Conservation (phyloP, 352 stramenopile species). For the Aphanomyces euteiches region DNA sequence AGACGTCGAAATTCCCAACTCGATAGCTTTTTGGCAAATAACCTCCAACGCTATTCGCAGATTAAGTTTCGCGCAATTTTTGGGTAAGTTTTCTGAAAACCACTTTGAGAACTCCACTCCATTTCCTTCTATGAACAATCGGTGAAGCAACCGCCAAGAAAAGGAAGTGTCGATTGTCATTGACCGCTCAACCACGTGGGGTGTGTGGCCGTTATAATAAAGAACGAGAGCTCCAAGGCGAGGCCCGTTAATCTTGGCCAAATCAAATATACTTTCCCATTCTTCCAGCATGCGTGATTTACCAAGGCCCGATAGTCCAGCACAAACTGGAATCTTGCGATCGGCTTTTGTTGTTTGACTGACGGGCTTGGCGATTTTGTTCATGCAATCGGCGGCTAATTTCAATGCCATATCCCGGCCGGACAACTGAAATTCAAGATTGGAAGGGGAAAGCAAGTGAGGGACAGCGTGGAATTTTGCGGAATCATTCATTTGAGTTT, state of each 20-base stretch:
- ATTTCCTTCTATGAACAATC: constrained; percentile 39
- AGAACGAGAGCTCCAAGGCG: constrained; percentile 37
- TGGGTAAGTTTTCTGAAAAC: constrained; percentile 35
- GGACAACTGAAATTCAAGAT: background rate
- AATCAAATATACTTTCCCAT: constrained; percentile 34
- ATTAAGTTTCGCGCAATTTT: constrained; percentile 31
- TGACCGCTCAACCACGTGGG: constrained; percentile 32
- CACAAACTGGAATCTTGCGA: constrained; percentile 41
- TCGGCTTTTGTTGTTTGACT: background rate
- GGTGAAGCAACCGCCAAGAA: constrained; percentile 38
- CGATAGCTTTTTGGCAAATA: constrained; percentile 22
- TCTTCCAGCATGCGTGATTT: constrained; percentile 43
- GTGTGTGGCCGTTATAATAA: constrained; percentile 32
- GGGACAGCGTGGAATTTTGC: background rate
- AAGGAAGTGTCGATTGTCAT: constrained; percentile 43
- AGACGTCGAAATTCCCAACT: constrained; percentile 8
- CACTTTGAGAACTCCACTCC: constrained; percentile 32
- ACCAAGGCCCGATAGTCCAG: constrained; percentile 39
- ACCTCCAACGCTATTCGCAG: constrained; percentile 28
- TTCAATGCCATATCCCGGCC: background rate
- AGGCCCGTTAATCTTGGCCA: constrained; percentile 31
- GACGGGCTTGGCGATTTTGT: background rate
- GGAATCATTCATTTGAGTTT: background rate
- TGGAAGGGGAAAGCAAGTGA: background rate
- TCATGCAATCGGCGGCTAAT: background rate